A percentile compares a stretch with the other conserved stretches of the same genome.
Conservation (phyloP, 148 eudicot species). For the Oxyria digyna region DNA sequence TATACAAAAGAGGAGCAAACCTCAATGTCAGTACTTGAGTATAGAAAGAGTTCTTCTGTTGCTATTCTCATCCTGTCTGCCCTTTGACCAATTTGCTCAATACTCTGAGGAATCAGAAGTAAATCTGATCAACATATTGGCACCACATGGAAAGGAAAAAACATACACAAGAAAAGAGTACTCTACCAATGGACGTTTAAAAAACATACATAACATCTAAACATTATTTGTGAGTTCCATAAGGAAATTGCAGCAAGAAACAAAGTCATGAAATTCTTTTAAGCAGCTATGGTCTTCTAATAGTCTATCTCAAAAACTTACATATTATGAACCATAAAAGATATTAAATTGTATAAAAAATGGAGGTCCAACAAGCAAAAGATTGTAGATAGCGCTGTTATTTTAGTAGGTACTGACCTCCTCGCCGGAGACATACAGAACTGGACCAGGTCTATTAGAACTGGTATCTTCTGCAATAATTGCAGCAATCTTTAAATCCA, state of each 20-base stretch:
- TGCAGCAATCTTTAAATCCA: slow-evolving; percentile 64
- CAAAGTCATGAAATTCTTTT: neutral
- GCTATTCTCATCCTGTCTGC: slow-evolving; percentile 75
- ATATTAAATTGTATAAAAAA: neutral
- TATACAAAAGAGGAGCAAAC: slow-evolving; percentile 22
- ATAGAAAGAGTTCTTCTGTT: slow-evolving; percentile 59
- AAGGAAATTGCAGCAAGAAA: neutral
- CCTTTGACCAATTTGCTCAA: slow-evolving; percentile 93
- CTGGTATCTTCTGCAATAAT: slow-evolving; percentile 59
- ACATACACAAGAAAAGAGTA: neutral
- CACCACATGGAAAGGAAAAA: neutral
- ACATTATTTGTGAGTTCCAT: neutral
- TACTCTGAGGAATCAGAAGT: slow-evolving; percentile 40
- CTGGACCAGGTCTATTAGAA: slow-evolving; percentile 43
- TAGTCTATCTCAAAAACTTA: neutral
- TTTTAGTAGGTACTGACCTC: slow-evolving; percentile 48
- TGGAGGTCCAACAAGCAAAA: neutral
- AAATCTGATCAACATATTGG: neutral
- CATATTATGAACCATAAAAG: neutral
- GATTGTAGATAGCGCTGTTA: neutral
- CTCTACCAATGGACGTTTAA: neutral
- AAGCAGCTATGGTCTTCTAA: neutral
- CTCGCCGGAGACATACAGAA: slow-evolving; percentile 91
- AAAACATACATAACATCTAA: neutral
- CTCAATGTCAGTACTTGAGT: slow-evolving; percentile 89